A percentile compares a stretch with the other conserved stretches of the same genome.
Evolutionary conservation across 129 eudicot genomes (phyloP).

Genomic region (Artemisia tridentata): DNA sequence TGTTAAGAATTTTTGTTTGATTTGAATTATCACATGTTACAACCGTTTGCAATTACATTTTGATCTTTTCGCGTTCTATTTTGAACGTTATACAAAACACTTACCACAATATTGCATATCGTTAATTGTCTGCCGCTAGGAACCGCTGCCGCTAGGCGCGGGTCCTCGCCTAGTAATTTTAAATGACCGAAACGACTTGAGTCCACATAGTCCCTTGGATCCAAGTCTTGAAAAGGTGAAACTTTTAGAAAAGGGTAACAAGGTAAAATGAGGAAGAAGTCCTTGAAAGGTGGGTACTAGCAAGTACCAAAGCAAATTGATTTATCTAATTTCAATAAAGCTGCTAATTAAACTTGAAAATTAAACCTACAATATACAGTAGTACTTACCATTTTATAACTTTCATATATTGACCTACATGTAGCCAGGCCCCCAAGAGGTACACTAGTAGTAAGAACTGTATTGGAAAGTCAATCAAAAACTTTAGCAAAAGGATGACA

Average conservation of each 20-base stretch:
- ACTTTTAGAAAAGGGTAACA: constrained; percentile 35
- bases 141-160: too few species aligned
- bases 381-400: neutral
- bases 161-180: too few species aligned
- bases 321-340: constrained; percentile 32
- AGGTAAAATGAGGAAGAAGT: constrained; percentile 21
- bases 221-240: constrained; percentile 41
- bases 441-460: neutral
- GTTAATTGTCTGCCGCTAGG: too few species aligned
- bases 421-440: neutral
- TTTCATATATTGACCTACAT: constrained; percentile 1
- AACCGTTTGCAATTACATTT: too few species aligned
- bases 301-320: constrained; percentile 39
- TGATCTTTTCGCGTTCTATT: too few species aligned
- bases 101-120: too few species aligned
- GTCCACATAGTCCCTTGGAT: constrained; percentile 31
- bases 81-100: too few species aligned
- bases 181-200: constrained; percentile 29
- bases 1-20: too few species aligned
- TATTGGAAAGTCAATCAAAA: neutral
- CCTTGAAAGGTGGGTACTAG: constrained; percentile 35
- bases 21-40: too few species aligned
- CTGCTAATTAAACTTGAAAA: neutral
- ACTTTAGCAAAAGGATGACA: neutral
- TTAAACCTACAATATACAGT: too few species aligned